phyloP scores from a whole-genome alignment of 164 flowering plant species.

The Liriodendron chinense region DNA sequence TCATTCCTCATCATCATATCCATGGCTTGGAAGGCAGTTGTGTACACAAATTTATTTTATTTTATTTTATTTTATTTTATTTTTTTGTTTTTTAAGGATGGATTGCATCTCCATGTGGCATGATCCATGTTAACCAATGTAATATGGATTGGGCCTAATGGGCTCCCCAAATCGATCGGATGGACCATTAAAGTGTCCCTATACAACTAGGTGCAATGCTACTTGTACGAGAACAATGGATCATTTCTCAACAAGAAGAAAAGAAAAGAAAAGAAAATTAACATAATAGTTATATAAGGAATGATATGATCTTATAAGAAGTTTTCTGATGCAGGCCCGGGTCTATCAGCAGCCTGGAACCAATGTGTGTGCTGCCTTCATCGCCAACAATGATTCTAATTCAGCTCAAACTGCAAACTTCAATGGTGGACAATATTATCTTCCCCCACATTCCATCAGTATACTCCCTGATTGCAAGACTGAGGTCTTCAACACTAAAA shows the following conservation, averaged over 20 bases:
- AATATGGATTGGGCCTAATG: too few species aligned
- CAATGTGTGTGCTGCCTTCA: constrained; percentile 70
- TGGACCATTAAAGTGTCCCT: not conserved
- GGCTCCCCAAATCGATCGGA: not conserved
- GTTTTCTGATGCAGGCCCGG: constrained; percentile 36
- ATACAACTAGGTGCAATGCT: not conserved
- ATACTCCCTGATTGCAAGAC: constrained; percentile 96
- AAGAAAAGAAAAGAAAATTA: not conserved
- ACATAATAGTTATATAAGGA: not conserved
- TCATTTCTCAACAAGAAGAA: not conserved
- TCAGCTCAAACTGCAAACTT: constrained; percentile 34
- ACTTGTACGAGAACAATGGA: not conserved
- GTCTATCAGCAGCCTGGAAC: constrained; percentile 39
- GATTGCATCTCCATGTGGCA: not conserved
- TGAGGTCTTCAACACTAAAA: constrained; percentile 71
- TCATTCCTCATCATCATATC: not conserved
- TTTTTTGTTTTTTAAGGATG: not conserved
- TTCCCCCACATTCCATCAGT: constrained; percentile 82
- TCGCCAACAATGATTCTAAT: constrained; percentile 55
- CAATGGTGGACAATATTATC: constrained; percentile 43
- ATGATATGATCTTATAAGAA: not conserved
- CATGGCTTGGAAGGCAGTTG: not conserved
- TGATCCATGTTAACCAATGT: not conserved
- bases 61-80: too few species aligned
- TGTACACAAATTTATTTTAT: too few species aligned